A percentile compares a stretch with the other conserved stretches of the same genome.
Conservation (phyloP, 1,284 basidiomycete genomes). For the Golubevia sp. region DNA sequence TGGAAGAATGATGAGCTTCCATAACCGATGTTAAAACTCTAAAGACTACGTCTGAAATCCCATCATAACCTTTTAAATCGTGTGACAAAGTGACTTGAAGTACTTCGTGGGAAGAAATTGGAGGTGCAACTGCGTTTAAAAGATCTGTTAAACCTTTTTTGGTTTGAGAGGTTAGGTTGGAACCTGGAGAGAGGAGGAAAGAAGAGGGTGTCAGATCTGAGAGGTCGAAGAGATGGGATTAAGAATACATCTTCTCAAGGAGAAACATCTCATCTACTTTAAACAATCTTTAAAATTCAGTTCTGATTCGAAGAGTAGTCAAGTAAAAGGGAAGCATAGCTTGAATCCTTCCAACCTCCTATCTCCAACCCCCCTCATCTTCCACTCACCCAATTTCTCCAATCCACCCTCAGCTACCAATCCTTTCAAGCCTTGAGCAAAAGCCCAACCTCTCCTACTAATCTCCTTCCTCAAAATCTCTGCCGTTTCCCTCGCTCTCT, state of each 20-base stretch:
- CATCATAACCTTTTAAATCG: slow-evolving; percentile 95
- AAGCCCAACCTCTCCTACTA: slow-evolving; percentile 23
- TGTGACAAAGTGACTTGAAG: slow-evolving; percentile 93
- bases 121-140: slow-evolving; percentile 93
- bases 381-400: slow-evolving; percentile 29
- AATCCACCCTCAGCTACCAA: slow-evolving; percentile 41
- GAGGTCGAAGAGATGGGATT: no score
- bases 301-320: no score
- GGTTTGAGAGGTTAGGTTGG: slow-evolving; percentile 42
- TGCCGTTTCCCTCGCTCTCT: neutral
- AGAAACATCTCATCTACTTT: no score
- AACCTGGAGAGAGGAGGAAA: slow-evolving; percentile 15
- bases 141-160: slow-evolving; percentile 68
- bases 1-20: slow-evolving; percentile 25
- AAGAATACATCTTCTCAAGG: no score
- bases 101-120: slow-evolving; percentile 96
- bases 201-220: neutral
- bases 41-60: slow-evolving; percentile 94
- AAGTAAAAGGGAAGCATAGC: no score
- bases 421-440: slow-evolving; percentile 44
- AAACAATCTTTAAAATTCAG: no score
- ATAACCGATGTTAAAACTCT: slow-evolving; percentile 63
- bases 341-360: no score
- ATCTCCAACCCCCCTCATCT: no score
- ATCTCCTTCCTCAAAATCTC: slow-evolving; percentile 2